Conservation (phyloP, 139 green algal species). For the Penium margaritaceum region DNA sequence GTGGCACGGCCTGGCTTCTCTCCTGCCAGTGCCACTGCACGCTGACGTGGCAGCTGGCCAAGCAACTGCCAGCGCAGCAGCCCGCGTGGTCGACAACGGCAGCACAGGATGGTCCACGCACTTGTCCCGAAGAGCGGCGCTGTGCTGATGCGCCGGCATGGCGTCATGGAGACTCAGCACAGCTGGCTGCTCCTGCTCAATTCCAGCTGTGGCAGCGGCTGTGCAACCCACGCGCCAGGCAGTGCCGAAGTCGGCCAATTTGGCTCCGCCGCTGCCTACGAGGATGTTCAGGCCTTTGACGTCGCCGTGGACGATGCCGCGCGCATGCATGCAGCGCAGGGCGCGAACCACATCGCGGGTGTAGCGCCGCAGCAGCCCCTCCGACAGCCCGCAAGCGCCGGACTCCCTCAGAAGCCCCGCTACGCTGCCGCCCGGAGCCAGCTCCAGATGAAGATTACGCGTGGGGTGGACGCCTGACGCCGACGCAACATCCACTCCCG, state of each 20-base stretch:
- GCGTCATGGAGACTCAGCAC: too few species aligned
- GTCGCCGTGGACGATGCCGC: conserved; percentile 38
- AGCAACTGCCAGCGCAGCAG: not conserved
- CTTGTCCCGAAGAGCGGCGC: too few species aligned
- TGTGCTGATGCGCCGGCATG: too few species aligned
- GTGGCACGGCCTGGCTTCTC: not conserved
- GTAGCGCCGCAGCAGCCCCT: conserved; percentile 25
- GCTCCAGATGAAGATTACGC: conserved; percentile 31
- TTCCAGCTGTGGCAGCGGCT: not conserved
- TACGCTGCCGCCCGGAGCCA: conserved; percentile 18
- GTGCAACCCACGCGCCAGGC: not conserved
- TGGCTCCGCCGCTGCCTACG: conserved; percentile 43
- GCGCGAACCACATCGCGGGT: conserved; percentile 29
- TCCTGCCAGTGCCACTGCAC: not conserved
- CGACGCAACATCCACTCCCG: too few species aligned
- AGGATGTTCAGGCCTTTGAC: conserved; percentile 52
- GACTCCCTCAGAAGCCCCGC: conserved; percentile 3
- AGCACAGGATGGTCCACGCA: too few species aligned
- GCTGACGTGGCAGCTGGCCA: not conserved
- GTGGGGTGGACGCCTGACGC: too few species aligned
- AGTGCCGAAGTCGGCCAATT: conserved; percentile 62
- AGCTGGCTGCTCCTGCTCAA: too few species aligned
- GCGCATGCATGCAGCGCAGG: conserved; percentile 35
- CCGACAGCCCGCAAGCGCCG: conserved; percentile 6
- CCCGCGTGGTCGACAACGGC: not conserved